Conservation (phyloP, 1,284 basidiomycete genomes). For the Cutaneotrichosporon sp. region DNA sequence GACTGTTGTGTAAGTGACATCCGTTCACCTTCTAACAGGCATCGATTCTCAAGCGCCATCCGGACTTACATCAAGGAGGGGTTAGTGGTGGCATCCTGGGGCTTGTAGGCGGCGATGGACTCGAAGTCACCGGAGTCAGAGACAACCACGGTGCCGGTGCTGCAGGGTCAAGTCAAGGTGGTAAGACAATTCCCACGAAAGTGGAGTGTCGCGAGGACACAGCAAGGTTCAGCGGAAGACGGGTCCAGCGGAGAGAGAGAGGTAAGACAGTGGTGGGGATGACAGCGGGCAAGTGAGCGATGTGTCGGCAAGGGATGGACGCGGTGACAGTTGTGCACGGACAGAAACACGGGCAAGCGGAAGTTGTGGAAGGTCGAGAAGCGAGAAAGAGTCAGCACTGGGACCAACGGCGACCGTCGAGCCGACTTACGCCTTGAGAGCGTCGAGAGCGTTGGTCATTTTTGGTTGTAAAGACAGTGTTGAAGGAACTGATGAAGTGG, state of each 20-base stretch:
- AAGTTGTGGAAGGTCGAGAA: background rate
- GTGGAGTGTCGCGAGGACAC: too few relatives aligned
- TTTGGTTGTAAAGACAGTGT: background rate
- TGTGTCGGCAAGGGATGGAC: background rate
- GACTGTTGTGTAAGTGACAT: constrained; percentile 51
- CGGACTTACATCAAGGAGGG: constrained; percentile 64
- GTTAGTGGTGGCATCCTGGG: constrained; percentile 91
- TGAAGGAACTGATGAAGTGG: background rate
- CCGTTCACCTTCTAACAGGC: too few relatives aligned
- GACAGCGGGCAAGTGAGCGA: too few relatives aligned
- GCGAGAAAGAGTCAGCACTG: too few relatives aligned
- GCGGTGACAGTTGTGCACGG: background rate
- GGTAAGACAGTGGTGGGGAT: too few relatives aligned
- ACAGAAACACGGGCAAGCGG: background rate
- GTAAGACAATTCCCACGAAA: constrained; percentile 51
- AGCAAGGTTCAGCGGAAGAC: too few relatives aligned
- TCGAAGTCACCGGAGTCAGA: constrained; percentile 73
- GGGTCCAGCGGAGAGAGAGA: too few relatives aligned
- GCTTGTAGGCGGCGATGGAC: constrained; percentile 82
- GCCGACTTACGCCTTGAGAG: constrained; percentile 26
- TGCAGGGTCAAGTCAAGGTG: constrained; percentile 60
- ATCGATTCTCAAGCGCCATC: too few relatives aligned
- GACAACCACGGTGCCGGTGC: constrained; percentile 85
- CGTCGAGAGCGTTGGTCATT: constrained; percentile 23
- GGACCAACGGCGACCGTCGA: too few relatives aligned